Percentiles rank a stretch among this genome's conserved stretches.
Conservation (phyloP, 2,329 filamentous ascomycete genomes). For the Parafenestella ontariensis region DNA sequence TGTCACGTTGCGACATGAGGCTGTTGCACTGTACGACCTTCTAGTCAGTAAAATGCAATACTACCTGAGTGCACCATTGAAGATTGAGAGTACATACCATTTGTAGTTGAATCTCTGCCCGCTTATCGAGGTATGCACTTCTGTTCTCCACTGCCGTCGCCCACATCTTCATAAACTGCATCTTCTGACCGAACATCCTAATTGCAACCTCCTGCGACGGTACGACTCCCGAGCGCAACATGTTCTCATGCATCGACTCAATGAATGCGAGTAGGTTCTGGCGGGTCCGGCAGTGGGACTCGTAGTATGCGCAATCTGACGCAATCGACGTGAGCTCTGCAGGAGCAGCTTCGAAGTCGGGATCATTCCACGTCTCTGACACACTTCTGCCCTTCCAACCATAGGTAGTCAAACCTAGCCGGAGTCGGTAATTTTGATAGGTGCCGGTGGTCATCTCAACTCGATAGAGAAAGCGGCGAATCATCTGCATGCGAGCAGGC, state of each 20-base stretch:
- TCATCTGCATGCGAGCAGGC: background rate
- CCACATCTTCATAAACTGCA: conserved; percentile 1
- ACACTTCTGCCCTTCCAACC: background rate
- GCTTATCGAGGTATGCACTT: conserved; percentile 3
- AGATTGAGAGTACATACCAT: background rate
- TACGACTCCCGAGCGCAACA: background rate
- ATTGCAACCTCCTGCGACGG: background rate
- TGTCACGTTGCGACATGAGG: conserved; percentile 11
- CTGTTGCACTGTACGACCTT: conserved; percentile 1
- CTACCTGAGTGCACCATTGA: background rate
- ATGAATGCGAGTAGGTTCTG: background rate
- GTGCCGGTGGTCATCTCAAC: background rate
- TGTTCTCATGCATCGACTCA: background rate
- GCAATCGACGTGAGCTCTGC: conserved; percentile 8
- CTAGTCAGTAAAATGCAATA: background rate
- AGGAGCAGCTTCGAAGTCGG: conserved; percentile 1
- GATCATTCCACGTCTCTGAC: background rate
- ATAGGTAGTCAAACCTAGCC: background rate
- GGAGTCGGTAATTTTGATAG: background rate
- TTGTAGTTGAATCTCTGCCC: conserved; percentile 8
- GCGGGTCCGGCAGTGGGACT: background rate
- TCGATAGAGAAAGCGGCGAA: background rate
- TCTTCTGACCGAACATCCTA: background rate
- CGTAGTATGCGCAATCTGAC: conserved; percentile 3
- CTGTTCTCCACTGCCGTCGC: background rate